A percentile compares a stretch with the other conserved stretches of the same genome.
Evolutionary conservation across 352 stramenopile species (phyloP).

Genomic region (Phytophthora uliginosa): DNA sequence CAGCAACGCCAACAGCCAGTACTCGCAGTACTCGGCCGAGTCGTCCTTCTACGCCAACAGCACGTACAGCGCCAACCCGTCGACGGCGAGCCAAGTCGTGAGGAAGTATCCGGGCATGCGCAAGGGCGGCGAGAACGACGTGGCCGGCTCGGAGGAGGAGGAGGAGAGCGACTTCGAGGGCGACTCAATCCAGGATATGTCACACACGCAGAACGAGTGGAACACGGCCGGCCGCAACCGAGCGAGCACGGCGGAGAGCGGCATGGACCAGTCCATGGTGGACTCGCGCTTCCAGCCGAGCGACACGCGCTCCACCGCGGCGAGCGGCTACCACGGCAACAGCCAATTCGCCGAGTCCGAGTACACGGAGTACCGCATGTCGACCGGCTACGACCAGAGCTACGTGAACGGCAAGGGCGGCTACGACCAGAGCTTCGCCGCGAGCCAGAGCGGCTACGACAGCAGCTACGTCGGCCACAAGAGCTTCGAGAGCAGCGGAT

Average conservation of each 20-base stretch:
- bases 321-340: constrained; percentile 27
- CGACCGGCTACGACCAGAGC: constrained; percentile 31
- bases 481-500: constrained; percentile 51
- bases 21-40: constrained; percentile 33
- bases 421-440: constrained; percentile 28
- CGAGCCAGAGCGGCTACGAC: constrained; percentile 26
- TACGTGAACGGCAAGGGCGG: constrained; percentile 19
- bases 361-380: constrained; percentile 43
- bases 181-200: constrained; percentile 54
- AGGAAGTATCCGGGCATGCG: constrained; percentile 39
- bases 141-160: constrained; percentile 39
- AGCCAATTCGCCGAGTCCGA: constrained; percentile 33
- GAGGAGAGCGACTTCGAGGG: constrained; percentile 55
- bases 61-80: constrained; percentile 28
- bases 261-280: constrained; percentile 24
- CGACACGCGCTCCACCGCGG: constrained; percentile 33
- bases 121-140: constrained; percentile 38
- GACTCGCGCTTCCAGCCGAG: constrained; percentile 22
- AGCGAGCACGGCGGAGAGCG: constrained; percentile 5
- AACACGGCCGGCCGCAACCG: constrained; percentile 31
- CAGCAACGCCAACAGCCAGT: constrained; percentile 36
- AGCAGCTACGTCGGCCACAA: constrained; percentile 18
- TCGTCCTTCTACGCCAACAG: constrained; percentile 41
- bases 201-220: constrained; percentile 39
- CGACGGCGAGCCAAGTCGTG: constrained; percentile 24